Evolutionary conservation across 2,329 filamentous ascomycete genomes (phyloP), one percentile per base, ranked within the genome.

Genomic region (Paecilomyces variotii): DNA sequence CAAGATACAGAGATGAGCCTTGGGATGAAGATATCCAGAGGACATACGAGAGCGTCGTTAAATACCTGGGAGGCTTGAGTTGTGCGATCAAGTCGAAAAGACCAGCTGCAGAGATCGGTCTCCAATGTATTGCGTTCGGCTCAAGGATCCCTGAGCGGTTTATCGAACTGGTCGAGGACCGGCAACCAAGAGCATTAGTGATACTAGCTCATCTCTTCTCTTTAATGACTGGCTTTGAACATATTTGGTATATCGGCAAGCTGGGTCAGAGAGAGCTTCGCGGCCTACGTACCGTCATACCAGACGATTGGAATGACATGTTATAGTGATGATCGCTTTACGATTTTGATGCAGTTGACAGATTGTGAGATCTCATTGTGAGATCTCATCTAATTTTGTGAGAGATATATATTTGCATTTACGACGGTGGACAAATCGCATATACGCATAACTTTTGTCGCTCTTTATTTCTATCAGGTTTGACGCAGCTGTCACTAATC

Each of bases 161-260:
- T 24, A 63, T 68, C 24, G 64, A 68, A n/a, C 64, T 72, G 26
- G 60, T 72, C 30, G 57, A 61, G n/a, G 67, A 72, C 52, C 60
- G 61, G 25, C 60, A 67, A 30, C 71, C 70, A 12, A 66, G 70
- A 19, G 71, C 71, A 9, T 59, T 73, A n/a, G 67, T 72, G 2
- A 69, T 69, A 1, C 56, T 74, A 50, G 70, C 69, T 4, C 68
- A 72, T 58, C 68, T 69, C 59, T 74, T 74, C 56, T 68, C 68
- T 3, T 39, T 66, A 32, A 56, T 57, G 32, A 63, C 60, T 10
- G 58, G 39, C 2, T 59, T 54, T 32, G 59, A 66, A 2, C 30
- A 64, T 57, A 54, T 63, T 3, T 68, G 66, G 65, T 68, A 61
- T 61, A 59, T 68, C 12, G 59, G 57, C 2, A 61, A 63, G 5